A percentile compares a stretch with the other conserved stretches of the same genome.
phyloP scores from a whole-genome alignment of 1,284 basidiomycete species.

The Apiotrichum domesticum region DNA sequence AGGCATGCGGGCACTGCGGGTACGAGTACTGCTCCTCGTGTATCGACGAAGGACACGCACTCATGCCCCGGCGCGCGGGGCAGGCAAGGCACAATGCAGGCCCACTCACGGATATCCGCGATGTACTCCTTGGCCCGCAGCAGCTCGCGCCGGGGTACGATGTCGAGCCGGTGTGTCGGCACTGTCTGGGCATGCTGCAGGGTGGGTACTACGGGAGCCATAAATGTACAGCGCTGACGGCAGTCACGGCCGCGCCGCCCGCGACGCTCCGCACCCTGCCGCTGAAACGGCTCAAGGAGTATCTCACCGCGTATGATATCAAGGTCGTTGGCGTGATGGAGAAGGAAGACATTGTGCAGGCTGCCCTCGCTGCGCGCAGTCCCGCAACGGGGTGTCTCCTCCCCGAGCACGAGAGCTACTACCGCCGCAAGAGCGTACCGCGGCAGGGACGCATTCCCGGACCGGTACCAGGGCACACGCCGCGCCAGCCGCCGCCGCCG shows the following conservation, averaged over 20 bases:
- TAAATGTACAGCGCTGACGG: conserved; percentile 3
- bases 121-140: conserved; percentile 18
- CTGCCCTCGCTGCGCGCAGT: conserved; percentile 33
- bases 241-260: conserved; percentile 39
- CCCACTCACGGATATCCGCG: conserved; percentile 22
- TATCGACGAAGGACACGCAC: conserved; percentile 40
- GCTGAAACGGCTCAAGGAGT: conserved; percentile 44
- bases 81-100: neutral
- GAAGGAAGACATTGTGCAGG: conserved; percentile 45
- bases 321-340: conserved; percentile 35
- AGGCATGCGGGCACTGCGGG: conserved; percentile 44
- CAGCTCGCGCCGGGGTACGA: conserved; percentile 35
- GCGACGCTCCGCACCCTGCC: conserved; percentile 36
- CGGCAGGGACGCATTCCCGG: conserved; percentile 6
- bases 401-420: conserved; percentile 43
- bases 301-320: conserved; percentile 42
- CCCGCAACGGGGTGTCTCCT: conserved; percentile 37
- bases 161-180: conserved; percentile 39
- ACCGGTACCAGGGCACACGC: neutral
- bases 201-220: conserved; percentile 23
- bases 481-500: conserved; percentile 7
- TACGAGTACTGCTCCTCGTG: conserved; percentile 44
- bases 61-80: conserved; percentile 38
- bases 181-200: conserved; percentile 43
- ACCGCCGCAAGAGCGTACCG: conserved; percentile 39